Evolutionary conservation across 306 rosid species (phyloP).

Genomic region (Trichosanthes cucumerina): DNA sequence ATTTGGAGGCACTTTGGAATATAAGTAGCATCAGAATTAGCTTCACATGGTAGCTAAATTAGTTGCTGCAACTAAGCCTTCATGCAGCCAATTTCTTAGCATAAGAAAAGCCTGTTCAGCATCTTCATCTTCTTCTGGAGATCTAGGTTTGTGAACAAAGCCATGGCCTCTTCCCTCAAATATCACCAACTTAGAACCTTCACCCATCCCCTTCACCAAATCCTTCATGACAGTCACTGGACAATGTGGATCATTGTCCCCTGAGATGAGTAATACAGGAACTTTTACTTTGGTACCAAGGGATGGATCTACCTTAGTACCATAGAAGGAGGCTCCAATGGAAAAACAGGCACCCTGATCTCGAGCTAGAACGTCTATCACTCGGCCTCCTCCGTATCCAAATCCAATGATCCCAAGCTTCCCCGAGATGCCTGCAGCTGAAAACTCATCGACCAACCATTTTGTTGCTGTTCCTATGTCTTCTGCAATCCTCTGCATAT

Average conservation of each 20-base stretch:
- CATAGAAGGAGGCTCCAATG: slow-evolving; percentile 56
- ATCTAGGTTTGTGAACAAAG: slow-evolving; percentile 66
- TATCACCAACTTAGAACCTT: slow-evolving; percentile 34
- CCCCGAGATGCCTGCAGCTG: slow-evolving; percentile 52
- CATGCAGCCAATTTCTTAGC: slow-evolving; percentile 58
- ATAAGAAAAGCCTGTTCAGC: slow-evolving; percentile 63
- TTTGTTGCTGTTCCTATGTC: slow-evolving; percentile 44
- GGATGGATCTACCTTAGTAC: slow-evolving; percentile 36
- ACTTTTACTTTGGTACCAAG: slow-evolving; percentile 35
- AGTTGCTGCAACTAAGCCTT: slow-evolving; percentile 25
- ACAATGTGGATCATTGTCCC: slow-evolving; percentile 65
- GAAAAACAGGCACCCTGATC: slow-evolving; percentile 48
- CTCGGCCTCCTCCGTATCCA: slow-evolving; percentile 62
- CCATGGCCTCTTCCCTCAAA: slow-evolving; percentile 71
- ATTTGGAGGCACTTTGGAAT: not conserved
- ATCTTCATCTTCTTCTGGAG: slow-evolving; percentile 69
- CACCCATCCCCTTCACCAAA: slow-evolving; percentile 28
- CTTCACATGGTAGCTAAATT: not conserved
- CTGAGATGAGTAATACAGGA: slow-evolving; percentile 54
- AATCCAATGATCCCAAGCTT: slow-evolving; percentile 67
- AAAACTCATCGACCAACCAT: slow-evolving; percentile 73
- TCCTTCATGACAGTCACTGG: slow-evolving; percentile 27
- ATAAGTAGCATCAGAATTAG: not conserved
- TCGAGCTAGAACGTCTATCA: slow-evolving; percentile 50
- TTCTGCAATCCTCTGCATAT: slow-evolving; percentile 35